Base-by-base conservation (phyloP, 2,329 filamentous ascomycete genomes). In the Ceratocystis ficicola region DNA sequence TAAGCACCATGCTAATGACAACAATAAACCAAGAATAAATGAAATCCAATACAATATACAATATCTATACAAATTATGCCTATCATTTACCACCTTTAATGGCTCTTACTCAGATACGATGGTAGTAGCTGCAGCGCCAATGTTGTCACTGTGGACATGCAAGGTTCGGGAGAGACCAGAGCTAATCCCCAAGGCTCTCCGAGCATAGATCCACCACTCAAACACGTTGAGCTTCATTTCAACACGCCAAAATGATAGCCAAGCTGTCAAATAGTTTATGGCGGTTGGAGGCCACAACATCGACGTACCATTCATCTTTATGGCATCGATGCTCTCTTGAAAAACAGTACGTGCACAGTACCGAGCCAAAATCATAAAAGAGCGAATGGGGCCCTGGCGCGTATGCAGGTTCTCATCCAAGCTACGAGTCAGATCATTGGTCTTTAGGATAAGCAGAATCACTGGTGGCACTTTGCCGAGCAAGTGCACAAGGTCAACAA, bases 361-460 rank as follows among this genome's bases (percentile, higher is more conserved):
- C 44, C 84, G 76, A 2, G 86, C 86, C 32, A 89, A 77, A 69
- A 89, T 88, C 72, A 88, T 76, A 71, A 88, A 88, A 15, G 78
- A 82, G 61, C 84, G 80, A 69, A 86, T 81, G 2, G 85, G 84
- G 0, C 86, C 86, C 68, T 83, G 81, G 5, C 83, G 80, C 0
- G 89, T 94, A 65, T 92, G 87, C 46, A 95, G 79, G 72, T 88
- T 92, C 78, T 99, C 94, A 73, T 99, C 94, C 20, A 99, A 82
- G 71, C 88, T 94, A 69, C 94, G 86, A 17, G 94, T 99, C 48
- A 99, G 79, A 76, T 99, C 94, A 74, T 99, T 99, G 1, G 94
- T 99, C 78, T 99, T 99, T 69, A 99, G 81, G 70, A 99, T 97
- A 32, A 99, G 80, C 12, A 99, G 81, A 65, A 99, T 96, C 69